These are phyloP conservation scores for Phylloporus arenicola DNA, from an alignment of 768 basidiomycete genomes.

Conservation along the genomic window DNA sequence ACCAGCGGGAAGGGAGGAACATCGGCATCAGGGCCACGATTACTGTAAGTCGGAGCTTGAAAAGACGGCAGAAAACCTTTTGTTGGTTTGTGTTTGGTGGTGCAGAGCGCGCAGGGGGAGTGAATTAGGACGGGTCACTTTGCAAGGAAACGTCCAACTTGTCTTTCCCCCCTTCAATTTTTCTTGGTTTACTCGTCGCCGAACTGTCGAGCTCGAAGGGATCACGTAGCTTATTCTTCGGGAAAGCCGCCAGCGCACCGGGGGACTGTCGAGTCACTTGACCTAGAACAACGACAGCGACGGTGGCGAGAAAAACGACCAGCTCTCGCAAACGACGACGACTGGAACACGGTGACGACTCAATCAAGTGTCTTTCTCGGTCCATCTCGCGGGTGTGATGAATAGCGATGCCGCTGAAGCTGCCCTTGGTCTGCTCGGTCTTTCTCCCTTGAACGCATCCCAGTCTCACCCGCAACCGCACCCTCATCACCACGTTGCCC, in stretches of 20 bases:
- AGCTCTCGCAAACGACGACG: conserved; percentile 9
- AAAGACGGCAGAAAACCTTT: conserved; percentile 18
- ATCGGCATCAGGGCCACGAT: conserved; percentile 1
- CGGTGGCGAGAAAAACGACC: conserved; percentile 16
- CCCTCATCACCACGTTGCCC: conserved; percentile 23
- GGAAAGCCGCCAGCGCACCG: conserved; percentile 3
- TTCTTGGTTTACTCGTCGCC: conserved; percentile 12
- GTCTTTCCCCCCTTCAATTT: conserved; percentile 5
- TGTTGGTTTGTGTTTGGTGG: conserved; percentile 27
- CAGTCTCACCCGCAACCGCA: conserved; percentile 23
- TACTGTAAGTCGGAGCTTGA: conserved; percentile 21
- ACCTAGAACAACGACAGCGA: conserved; percentile 5
- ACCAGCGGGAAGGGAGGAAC: not conserved
- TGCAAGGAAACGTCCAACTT: conserved; percentile 20
- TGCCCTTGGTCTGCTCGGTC: conserved; percentile 51
- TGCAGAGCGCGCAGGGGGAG: conserved; percentile 14
- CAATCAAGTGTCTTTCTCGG: conserved; percentile 4
- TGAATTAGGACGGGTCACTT: conserved; percentile 11
- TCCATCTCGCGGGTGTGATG: conserved; percentile 29
- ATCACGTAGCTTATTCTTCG: not conserved
- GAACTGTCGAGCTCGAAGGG: conserved; percentile 14
- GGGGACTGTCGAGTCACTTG: conserved; percentile 2
- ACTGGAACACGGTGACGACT: conserved; percentile 6
- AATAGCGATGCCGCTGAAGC: conserved; percentile 56
- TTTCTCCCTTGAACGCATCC: conserved; percentile 36